Evolutionary conservation across 129 eudicot species (phyloP), one percentile per base, ranked within the genome.

Genomic region (Erigeron canadensis): DNA sequence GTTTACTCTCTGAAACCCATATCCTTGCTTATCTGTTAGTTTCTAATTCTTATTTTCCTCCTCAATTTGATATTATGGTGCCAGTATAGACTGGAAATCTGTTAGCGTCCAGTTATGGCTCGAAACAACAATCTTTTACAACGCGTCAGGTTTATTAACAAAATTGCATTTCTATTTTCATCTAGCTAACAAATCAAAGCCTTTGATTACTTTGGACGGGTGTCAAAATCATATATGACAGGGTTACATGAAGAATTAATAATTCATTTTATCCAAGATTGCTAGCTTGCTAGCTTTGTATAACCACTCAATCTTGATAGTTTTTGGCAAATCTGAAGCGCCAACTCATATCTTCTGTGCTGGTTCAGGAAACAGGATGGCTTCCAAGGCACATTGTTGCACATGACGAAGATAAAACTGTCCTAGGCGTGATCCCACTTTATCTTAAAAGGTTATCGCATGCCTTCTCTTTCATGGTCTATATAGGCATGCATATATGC

Each of bases 331-430:
- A 17, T 66, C 19, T 21, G 56, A 13, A 55, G 34, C 42, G 56
- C 57, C 48, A 61, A 64, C 44, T 38, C 12, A 3, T 7, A 15
- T 53, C 16, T 34, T 69, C 16, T 69, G 40, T 81, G 74, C 44
- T 77, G 15, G 71, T 79, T 76, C 81, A 94, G 98, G 93, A 86
- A 81, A 89, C 95, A 55, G 98, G 98, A 76, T 94, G 98, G 98
- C 75, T 77, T 43, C 96, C 98, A 28, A 86, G 88, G 54, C 98
- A 94, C 81, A 79, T 94, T 18, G 72, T 90, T 75, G 98, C 96
- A 38, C 83, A 73, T 50, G 97, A 90, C 70, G 96, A 86, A 76
- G 42, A 79, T 63, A 68, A 82, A 55, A 87, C 82, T 67, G 65
- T 90, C 61, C 58, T 89, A 57, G 98, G 98, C 69, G 96, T 89